Evolutionary conservation across 1,139 yeast species (phyloP), one percentile per base, ranked within the genome.

Genomic region (Martiniozyma asiatica): DNA sequence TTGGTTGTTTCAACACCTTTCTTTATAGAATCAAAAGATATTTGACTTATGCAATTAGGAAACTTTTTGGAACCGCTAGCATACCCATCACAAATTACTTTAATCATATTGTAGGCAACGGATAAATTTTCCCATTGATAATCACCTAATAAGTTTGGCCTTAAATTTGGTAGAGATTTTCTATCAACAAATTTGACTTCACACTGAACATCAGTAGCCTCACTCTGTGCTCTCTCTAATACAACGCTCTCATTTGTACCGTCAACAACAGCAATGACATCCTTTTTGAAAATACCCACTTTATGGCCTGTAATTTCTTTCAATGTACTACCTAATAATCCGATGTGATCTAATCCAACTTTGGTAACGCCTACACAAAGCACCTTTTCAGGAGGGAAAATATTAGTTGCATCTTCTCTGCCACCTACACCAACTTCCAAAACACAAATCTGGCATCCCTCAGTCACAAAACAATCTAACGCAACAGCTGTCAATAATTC

Each of bases 381-480:
- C 4, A 77, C 73, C 1, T 32, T 44, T 2, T 40, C 41, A 1
- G 59, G 48, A 25, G 35, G 46, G 28, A 32, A 32, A 39, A 75
- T 81, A 55, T 87, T 87, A 0, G 97, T 87, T 1, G 96, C 85
- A 54, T 87, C 97, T 22, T 75, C 52, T 24, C 81, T 52, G 0
- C 97, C 97, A 3, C 97, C 97, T 6, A 87, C 59, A 0, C 97
- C 97, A 3, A 84, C 95, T 49, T 87, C 97, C 20, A 87, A 56
- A 1, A 85, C 69, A 1, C 94, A 94, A 39, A 79, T 55, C 21
- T 75, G 73, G 2, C 84, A 78, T 9, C 62, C 54, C 29, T 65
- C 64, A 7, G 64, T 48, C 27, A 64, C 65, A 51, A 87, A 87
- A 21, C 81, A 70, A 45, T 76, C 69, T 42, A 81, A 73, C 1